Conservation (phyloP, 2,329 filamentous ascomycete species). For the Botrytis squamosa region DNA sequence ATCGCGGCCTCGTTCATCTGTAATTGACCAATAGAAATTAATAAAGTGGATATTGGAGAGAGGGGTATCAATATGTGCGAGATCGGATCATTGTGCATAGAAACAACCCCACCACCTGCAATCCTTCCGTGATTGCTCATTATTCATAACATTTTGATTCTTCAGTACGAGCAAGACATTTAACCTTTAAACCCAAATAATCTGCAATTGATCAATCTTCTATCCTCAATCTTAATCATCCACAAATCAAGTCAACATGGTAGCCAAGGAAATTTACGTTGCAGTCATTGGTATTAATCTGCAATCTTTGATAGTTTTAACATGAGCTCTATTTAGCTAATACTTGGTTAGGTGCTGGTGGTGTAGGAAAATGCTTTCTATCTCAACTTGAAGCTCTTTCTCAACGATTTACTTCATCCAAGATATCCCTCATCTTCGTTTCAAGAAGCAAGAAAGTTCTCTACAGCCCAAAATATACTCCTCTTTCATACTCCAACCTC, state of each 20-base stretch:
- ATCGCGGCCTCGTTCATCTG: background rate
- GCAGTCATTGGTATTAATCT: slow-evolving; percentile 45
- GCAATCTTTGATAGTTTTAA: slow-evolving; percentile 25
- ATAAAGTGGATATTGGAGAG: background rate
- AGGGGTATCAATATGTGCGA: slow-evolving; percentile 16
- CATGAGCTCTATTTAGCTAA: slow-evolving; percentile 25
- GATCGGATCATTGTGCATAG: slow-evolving; percentile 19
- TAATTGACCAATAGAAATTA: background rate
- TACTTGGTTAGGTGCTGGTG: slow-evolving; percentile 68
- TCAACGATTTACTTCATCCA: slow-evolving; percentile 59
- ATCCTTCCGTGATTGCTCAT: background rate
- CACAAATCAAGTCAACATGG: slow-evolving; percentile 27
- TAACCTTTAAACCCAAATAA: background rate
- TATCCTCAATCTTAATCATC: background rate
- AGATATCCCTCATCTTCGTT: slow-evolving; percentile 79
- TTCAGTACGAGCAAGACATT: slow-evolving; percentile 1
- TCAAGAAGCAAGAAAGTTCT: slow-evolving; percentile 82
- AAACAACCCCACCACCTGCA: slow-evolving; percentile 18
- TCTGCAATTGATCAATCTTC: background rate
- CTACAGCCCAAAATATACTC: slow-evolving; percentile 69
- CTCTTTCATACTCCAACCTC: slow-evolving; percentile 59
- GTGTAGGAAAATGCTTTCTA: slow-evolving; percentile 90
- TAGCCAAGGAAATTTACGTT: slow-evolving; percentile 43
- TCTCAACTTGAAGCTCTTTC: slow-evolving; percentile 71
- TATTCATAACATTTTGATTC: background rate